A percentile compares a stretch with the other conserved stretches of the same genome.
Conservation (phyloP, 495 filamentous ascomycete species). For the Annulohypoxylon maeteangense region DNA sequence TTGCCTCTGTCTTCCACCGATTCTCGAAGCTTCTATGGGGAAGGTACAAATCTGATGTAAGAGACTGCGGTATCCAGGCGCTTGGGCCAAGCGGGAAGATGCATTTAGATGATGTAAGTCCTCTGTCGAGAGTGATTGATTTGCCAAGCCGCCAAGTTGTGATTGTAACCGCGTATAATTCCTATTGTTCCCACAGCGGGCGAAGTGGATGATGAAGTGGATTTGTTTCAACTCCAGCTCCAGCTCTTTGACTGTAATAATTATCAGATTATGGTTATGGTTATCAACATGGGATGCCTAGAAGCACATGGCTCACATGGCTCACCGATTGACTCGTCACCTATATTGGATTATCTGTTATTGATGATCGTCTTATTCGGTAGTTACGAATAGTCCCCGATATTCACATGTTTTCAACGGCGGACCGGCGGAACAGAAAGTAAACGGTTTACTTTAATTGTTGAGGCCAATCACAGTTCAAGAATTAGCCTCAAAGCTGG, state of each 20-base stretch:
- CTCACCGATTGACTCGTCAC: conserved; percentile 19
- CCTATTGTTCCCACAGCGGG: conserved; percentile 22
- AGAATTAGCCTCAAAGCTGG: conserved; percentile 6
- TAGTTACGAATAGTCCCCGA: conserved; percentile 10
- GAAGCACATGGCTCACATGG: conserved; percentile 22
- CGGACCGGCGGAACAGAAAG: neutral
- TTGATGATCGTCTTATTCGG: neutral
- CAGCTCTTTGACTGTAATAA: conserved; percentile 35
- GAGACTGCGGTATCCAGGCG: conserved; percentile 20
- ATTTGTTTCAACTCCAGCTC: conserved; percentile 38
- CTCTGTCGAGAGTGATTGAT: conserved; percentile 13
- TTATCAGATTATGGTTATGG: conserved; percentile 27
- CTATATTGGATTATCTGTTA: conserved; percentile 9
- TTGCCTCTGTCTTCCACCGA: conserved; percentile 31
- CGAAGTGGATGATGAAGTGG: conserved; percentile 13
- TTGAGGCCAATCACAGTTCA: conserved; percentile 17
- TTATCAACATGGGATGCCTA: neutral
- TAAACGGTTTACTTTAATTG: conserved; percentile 1
- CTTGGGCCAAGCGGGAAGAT: conserved; percentile 39
- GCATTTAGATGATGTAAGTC: conserved; percentile 37
- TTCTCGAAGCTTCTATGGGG: conserved; percentile 62
- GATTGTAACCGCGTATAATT: conserved; percentile 36
- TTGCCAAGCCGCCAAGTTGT: conserved; percentile 48
- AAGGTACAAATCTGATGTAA: conserved; percentile 37
- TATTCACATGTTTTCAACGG: conserved; percentile 14